Evolutionary conservation across 345 rosid species (phyloP), one percentile per base, ranked within the genome.

Genomic region (Populus deltoides): DNA sequence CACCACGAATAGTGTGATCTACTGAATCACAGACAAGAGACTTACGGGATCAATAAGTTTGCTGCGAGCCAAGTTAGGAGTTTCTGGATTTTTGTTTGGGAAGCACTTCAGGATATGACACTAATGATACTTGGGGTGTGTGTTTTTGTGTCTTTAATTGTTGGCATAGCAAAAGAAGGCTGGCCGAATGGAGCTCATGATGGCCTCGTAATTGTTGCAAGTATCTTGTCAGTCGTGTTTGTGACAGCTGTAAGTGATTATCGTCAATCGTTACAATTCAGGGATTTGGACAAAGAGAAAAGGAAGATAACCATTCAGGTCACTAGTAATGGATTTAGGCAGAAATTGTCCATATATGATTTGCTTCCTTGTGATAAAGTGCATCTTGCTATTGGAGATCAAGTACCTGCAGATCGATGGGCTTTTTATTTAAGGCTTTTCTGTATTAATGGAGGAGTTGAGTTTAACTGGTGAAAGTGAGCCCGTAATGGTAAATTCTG

Each of bases 341-440:
- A 94, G 91, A 94, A 90, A 36, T 9, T 94, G 78, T 94, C 97
- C 0, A 94, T 94, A 71, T 92, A 94, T 74, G 97, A 94, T 62
- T 83, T 94, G 82, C 88, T 91, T 70, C 92, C 95, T 7, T 97
- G 98, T 77, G 98, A 94, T 81, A 88, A 92, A 75, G 97, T 94
- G 62, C 97, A 94, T 82, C 89, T 94, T 27, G 89, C 87, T 6
- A 93, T 94, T 76, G 98, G 98, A 39, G 97, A 94, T 79, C 98
- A 92, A 81, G 97, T 91, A 31, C 98, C 97, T 61, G 94, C 97
- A n/a, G 97, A n/a, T n/a, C n/a, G n/a, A 94, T 71, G 98, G 98
- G 57, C 90, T 93, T 39, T 94, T 94, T 74, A 80, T 94, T 70
- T 90, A 93, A 0, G 98, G 98, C 39, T 94, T 93, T 82, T 91